Base-by-base conservation (phyloP, 257 asterid species). In the Salvia rosmarinus region DNA sequence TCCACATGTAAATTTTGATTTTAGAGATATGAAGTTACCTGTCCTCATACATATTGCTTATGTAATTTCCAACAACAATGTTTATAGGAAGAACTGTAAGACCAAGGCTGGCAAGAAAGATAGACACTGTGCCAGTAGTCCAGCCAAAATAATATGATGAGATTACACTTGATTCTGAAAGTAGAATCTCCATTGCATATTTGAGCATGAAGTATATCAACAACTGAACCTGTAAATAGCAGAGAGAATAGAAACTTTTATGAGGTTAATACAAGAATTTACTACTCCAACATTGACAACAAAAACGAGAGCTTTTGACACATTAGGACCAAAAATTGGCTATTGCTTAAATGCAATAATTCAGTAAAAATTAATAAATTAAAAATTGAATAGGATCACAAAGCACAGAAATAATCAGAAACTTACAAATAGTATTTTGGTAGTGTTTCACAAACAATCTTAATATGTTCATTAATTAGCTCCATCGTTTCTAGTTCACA, bases 201-300 rank as follows among this genome's bases (percentile, higher is more conserved):
- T 95, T 95, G 73, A 95, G 92, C 99, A 95, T 95, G 79, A 95
- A 95, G 88, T 95, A 95, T 59, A 91, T 95, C 87, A 95, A 75
- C 84, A 95, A 75, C 77, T 91, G 99, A 81, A 95, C 99, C 99
- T 89, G 97, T 16, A 79, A 85, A 72, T 58, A 49, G 61, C 47
- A 73, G 23, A 59, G 42, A 42, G 67, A 57, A 30, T 28, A 40
- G 5, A 64, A 30, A 57, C 20, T 39, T 32, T 52, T 58, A 70
- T 60, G 40, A 76, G 79, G 35, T 73, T 44, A 21, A 25, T 19
- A 11, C 61, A 67, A 13, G 72, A 72, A 19, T 42, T 55, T 58
- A 17, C 21, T 20, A 68, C 50, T 37, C 19, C 25, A 42, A 5
- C 20, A 39, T 68, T 47, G 37, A 42, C 49, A 65, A 6, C 50